phyloP scores from a whole-genome alignment of 2,329 filamentous ascomycete species.

The Nigrospora osmanthi region DNA sequence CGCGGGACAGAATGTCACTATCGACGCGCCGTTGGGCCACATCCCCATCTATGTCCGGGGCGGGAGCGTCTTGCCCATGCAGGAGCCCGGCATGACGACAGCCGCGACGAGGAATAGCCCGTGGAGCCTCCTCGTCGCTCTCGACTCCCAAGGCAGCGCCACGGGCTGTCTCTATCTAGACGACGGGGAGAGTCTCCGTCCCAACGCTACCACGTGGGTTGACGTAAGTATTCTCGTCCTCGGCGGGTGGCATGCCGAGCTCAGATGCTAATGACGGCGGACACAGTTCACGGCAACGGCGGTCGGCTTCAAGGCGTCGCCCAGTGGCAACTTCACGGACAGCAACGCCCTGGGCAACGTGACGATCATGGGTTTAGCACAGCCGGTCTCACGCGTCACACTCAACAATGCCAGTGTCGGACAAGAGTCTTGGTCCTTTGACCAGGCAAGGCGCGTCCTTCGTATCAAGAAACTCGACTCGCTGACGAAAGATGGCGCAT shows the following conservation, averaged over 20 bases:
- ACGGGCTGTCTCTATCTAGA: constrained; percentile 62
- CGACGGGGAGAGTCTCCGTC: constrained; percentile 61
- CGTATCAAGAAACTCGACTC: background rate
- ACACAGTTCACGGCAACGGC: constrained; percentile 31
- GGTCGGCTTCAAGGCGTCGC: constrained; percentile 36
- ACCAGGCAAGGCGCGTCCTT: background rate
- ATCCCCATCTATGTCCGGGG: constrained; percentile 68
- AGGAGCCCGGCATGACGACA: constrained; percentile 63
- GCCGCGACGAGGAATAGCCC: constrained; percentile 51
- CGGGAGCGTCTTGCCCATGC: constrained; percentile 58
- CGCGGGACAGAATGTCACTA: constrained; percentile 29
- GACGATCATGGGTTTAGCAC: constrained; percentile 50
- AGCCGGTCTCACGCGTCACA: constrained; percentile 31
- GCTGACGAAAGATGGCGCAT: background rate
- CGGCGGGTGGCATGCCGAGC: too few relatives aligned
- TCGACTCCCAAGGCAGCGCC: constrained; percentile 46
- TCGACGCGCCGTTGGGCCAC: constrained; percentile 46
- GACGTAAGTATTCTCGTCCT: constrained; percentile 22
- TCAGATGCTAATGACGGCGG: too few relatives aligned
- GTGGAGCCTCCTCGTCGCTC: constrained; percentile 60
- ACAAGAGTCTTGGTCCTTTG: background rate
- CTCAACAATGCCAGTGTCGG: constrained; percentile 41
- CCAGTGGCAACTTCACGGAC: constrained; percentile 46
- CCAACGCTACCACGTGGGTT: constrained; percentile 47
- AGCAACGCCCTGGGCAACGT: constrained; percentile 52